phyloP scores from a whole-genome alignment of 2,329 filamentous ascomycete species.

The Fonsecaea pugnacius region DNA sequence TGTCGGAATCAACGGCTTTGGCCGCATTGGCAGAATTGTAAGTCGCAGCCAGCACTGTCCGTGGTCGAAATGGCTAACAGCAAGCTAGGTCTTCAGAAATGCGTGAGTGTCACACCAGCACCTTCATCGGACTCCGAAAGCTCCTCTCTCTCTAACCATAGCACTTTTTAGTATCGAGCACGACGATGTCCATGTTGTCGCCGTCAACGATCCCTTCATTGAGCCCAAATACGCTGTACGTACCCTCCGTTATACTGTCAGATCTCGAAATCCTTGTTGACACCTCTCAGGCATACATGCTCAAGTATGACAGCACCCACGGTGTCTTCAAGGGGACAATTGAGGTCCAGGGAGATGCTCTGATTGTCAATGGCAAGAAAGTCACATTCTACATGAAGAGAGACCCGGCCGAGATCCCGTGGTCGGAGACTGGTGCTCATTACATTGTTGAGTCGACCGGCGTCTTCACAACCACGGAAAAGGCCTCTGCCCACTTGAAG shows the following conservation, averaged over 20 bases:
- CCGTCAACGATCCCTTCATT: constrained; percentile 99
- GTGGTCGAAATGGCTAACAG: constrained; percentile 37
- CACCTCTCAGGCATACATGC: constrained; percentile 85
- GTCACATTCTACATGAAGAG: constrained; percentile 93
- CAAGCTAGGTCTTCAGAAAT: constrained; percentile 82
- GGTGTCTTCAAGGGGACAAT: constrained; percentile 94
- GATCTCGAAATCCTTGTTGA: constrained; percentile 3
- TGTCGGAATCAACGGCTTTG: constrained; percentile 99
- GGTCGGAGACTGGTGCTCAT: constrained; percentile 81
- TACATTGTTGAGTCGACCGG: constrained; percentile 98
- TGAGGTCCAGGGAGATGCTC: constrained; percentile 70
- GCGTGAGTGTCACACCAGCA: constrained; percentile 61
- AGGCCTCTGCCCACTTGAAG: constrained; percentile 91
- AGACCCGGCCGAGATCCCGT: constrained; percentile 88
- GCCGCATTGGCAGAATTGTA: constrained; percentile 95
- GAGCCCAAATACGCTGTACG: constrained; percentile 95
- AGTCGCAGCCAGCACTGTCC: constrained; percentile 38
- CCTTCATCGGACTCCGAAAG: constrained; percentile 36
- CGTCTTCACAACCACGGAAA: constrained; percentile 98
- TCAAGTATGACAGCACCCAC: constrained; percentile 99
- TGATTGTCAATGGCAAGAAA: constrained; percentile 91
- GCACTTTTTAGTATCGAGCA: constrained; percentile 69
- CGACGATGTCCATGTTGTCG: constrained; percentile 85
- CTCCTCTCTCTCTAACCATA: constrained; percentile 16
- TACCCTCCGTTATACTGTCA: constrained; percentile 40